phyloP scores from a whole-genome alignment of 1,284 basidiomycete genomes.

The Cryptococcus amylolentus region DNA sequence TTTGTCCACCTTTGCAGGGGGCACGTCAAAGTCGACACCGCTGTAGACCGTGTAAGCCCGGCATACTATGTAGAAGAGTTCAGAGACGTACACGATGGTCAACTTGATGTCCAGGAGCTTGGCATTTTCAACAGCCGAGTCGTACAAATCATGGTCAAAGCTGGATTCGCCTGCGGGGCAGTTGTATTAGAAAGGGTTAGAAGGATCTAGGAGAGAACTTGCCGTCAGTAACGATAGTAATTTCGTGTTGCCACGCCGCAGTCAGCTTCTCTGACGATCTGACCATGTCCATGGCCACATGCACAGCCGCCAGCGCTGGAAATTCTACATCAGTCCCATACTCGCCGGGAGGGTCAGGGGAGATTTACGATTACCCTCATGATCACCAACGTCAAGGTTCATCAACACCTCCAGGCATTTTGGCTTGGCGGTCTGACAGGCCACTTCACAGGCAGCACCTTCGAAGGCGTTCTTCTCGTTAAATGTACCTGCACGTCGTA shows the following conservation, averaged over 20 bases:
- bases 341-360: background rate
- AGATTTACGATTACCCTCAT: conserved; percentile 41
- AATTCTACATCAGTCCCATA: background rate
- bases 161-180: conserved; percentile 34
- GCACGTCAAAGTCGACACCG: conserved; percentile 37
- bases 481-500: conserved; percentile 58
- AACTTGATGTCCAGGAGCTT: conserved; percentile 63
- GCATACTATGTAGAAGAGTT: background rate
- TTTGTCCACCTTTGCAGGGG: conserved; percentile 37
- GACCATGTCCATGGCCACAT: conserved; percentile 74
- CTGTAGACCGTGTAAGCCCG: conserved; percentile 11
- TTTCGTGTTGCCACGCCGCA: conserved; percentile 76
- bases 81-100: conserved; percentile 53
- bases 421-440: conserved; percentile 71
- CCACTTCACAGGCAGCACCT: conserved; percentile 71
- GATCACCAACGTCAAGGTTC: conserved; percentile 56
- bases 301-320: conserved; percentile 77
- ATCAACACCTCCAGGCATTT: conserved; percentile 71
- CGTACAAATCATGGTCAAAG: conserved; percentile 58
- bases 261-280: conserved; percentile 53
- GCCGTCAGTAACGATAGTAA: conserved; percentile 76
- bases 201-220: conserved; percentile 60
- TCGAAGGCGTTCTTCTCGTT: conserved; percentile 64
- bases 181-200: background rate
- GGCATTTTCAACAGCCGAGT: conserved; percentile 63